phyloP scores from a whole-genome alignment of 331 rosid species.

The Ulmus americana region DNA sequence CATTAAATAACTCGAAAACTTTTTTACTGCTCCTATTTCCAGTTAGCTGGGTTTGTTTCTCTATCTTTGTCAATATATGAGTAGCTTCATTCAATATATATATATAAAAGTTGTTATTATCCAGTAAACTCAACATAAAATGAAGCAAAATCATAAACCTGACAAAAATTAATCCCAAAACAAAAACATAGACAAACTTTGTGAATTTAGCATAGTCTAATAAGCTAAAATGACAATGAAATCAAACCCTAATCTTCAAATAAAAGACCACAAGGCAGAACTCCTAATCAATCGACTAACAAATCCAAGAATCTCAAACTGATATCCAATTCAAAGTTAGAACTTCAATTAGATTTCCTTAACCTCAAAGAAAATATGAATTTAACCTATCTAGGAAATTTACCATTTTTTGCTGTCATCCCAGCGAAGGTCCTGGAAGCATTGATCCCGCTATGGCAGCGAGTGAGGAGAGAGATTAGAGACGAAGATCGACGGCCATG shows the following conservation, averaged over 20 bases:
- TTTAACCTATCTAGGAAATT: conserved; percentile 7
- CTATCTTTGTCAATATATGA: no score
- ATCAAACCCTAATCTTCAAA: no score
- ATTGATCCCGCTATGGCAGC: conserved; percentile 8
- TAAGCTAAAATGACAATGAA: no score
- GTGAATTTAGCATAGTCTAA: no score
- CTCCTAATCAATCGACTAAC: not conserved
- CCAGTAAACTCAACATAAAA: not conserved
- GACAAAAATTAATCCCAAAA: not conserved
- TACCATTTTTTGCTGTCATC: conserved; percentile 7
- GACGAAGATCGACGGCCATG: conserved; percentile 16
- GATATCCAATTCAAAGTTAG: not conserved
- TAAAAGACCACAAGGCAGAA: not conserved
- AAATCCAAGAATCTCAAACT: not conserved
- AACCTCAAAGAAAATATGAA: not conserved
- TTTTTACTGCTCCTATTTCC: no score
- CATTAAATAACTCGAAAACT: no score
- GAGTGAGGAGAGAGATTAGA: conserved; percentile 13
- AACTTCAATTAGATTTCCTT: not conserved
- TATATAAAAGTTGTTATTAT: not conserved
- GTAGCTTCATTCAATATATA: no score
- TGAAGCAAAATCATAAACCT: not conserved
- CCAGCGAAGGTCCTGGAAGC: conserved; percentile 22
- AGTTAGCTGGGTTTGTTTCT: no score
- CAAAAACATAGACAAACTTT: not conserved